Conservation (phyloP, 2,329 filamentous ascomycete species). For the Penicillium hordei region DNA sequence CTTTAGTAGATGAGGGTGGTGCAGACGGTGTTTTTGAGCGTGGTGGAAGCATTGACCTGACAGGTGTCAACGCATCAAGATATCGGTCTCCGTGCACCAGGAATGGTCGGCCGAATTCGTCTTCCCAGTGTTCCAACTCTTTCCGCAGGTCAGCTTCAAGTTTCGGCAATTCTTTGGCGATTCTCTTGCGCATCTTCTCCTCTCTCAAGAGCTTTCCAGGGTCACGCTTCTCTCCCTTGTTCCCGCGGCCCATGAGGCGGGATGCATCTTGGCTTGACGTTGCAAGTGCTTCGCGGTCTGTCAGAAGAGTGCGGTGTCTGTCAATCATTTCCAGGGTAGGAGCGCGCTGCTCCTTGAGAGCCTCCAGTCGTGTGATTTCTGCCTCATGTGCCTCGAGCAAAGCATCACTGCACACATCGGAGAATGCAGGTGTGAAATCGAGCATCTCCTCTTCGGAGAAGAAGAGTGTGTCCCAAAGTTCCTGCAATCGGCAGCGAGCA, state of each 20-base stretch:
- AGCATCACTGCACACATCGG: conserved; percentile 94
- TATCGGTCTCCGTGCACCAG: conserved; percentile 90
- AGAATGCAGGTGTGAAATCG: conserved; percentile 94
- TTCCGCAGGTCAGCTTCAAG: conserved; percentile 80
- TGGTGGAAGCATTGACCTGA: conserved; percentile 66
- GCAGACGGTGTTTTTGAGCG: conserved; percentile 49
- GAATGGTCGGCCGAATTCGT: conserved; percentile 91
- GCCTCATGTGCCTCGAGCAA: conserved; percentile 91
- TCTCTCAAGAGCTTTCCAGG: conserved; percentile 90
- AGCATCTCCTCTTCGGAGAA: conserved; percentile 99
- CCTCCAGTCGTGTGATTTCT: conserved; percentile 79
- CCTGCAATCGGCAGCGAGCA: conserved; percentile 83
- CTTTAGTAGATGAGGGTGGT: conserved; percentile 31
- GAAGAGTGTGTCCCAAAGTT: conserved; percentile 91
- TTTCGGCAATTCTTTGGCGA: conserved; percentile 93
- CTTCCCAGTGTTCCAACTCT: conserved; percentile 82
- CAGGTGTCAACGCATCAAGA: conserved; percentile 71
- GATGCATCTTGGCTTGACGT: conserved; percentile 93
- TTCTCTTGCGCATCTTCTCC: conserved; percentile 98
- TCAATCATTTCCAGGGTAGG: conserved; percentile 82
- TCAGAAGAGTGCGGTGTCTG: conserved; percentile 75
- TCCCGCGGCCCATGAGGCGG: conserved; percentile 82
- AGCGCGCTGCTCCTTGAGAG: conserved; percentile 79
- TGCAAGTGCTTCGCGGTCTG: conserved; percentile 83
- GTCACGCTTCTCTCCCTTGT: conserved; percentile 91